These are phyloP conservation scores for Barnettozyma populi DNA, from an alignment of 805 yeast species.

Conservation along the genomic window DNA sequence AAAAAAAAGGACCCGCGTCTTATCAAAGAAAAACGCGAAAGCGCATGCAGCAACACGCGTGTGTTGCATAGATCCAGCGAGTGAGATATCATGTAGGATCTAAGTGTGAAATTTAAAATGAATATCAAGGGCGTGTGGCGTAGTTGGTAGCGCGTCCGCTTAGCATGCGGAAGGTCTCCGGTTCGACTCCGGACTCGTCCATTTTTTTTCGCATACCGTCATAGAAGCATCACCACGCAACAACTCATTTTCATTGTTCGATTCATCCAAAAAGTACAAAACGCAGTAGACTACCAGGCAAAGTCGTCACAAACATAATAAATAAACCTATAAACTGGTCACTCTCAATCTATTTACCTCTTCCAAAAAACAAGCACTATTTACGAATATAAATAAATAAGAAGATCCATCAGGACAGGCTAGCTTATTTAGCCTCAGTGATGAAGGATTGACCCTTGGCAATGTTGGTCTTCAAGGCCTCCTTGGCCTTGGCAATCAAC, in stretches of 20 bases:
- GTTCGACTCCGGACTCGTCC: constrained; percentile 77
- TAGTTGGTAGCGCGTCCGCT: constrained; percentile 80
- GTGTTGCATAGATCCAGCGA: too few relatives aligned
- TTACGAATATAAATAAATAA: constrained; percentile 3
- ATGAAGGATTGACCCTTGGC: constrained; percentile 90
- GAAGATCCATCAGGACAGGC: not conserved
- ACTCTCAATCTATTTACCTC: not conserved
- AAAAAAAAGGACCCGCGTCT: too few relatives aligned
- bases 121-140: constrained; percentile 83
- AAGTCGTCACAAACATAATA: not conserved
- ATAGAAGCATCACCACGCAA: too few relatives aligned
- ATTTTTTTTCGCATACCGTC: constrained; percentile 33
- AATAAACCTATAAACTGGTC: not conserved
- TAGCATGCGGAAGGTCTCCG: constrained; percentile 78
- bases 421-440: constrained; percentile 53
- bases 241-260: too few relatives aligned
- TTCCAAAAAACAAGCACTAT: constrained; percentile 2
- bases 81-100: too few relatives aligned
- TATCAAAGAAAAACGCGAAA: too few relatives aligned
- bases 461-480: constrained; percentile 85
- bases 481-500: constrained; percentile 77
- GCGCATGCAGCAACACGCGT: too few relatives aligned
- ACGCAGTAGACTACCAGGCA: not conserved
- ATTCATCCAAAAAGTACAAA: too few relatives aligned
- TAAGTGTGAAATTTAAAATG: too few relatives aligned